A percentile compares a stretch with the other conserved stretches of the same genome.
phyloP scores from a whole-genome alignment of 208 protist genomes.

The Wallacemonas sp. region DNA sequence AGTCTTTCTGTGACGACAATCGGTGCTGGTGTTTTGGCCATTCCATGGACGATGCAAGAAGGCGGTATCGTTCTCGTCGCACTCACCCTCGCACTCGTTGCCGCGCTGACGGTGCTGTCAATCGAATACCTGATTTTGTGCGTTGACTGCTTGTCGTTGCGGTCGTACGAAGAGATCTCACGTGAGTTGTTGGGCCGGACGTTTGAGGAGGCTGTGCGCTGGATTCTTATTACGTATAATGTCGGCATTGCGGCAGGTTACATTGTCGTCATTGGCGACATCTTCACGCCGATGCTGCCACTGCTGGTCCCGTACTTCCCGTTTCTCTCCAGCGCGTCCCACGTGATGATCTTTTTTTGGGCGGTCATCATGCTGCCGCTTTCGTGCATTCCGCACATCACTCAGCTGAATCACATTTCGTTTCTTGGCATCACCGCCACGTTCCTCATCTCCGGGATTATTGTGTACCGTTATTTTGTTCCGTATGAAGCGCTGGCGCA shows the following conservation, averaged over 20 bases:
- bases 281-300: conserved; percentile 61
- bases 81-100: conserved; percentile 41
- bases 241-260: conserved; percentile 71
- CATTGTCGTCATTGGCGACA: conserved; percentile 75
- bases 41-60: conserved; percentile 65
- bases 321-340: conserved; percentile 37
- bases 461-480: conserved; percentile 32
- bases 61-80: conserved; percentile 57
- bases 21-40: conserved; percentile 62
- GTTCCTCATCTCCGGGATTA: conserved; percentile 24
- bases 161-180: conserved; percentile 84
- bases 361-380: conserved; percentile 29
- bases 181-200: conserved; percentile 57
- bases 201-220: conserved; percentile 64
- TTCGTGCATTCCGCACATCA: conserved; percentile 32
- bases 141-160: conserved; percentile 49
- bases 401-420: conserved; percentile 25
- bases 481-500: conserved; percentile 20
- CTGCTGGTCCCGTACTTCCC: conserved; percentile 44
- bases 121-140: conserved; percentile 83
- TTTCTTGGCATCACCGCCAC: conserved; percentile 22
- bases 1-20: conserved; percentile 73
- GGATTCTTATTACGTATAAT: conserved; percentile 76
- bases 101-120: conserved; percentile 51
- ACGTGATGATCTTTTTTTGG: conserved; percentile 37